These are phyloP conservation scores for Silene conica DNA, from an alignment of 148 eudicot genomes.

Conservation along the genomic window DNA sequence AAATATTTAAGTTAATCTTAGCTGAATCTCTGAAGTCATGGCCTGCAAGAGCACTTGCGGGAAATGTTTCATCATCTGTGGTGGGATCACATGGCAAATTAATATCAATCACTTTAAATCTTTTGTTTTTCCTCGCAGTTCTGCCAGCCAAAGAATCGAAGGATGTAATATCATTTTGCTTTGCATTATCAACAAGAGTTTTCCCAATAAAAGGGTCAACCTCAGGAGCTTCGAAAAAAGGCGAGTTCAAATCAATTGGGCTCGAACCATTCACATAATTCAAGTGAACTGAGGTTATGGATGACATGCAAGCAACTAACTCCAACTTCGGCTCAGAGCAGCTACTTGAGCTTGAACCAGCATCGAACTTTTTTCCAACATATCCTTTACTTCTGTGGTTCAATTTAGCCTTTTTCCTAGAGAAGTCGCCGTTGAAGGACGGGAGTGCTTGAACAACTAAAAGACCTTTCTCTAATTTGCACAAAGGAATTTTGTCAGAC, in stretches of 20 bases:
- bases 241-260: constrained; percentile 29
- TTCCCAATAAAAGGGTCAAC: constrained; percentile 2
- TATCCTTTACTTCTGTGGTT: constrained; percentile 2
- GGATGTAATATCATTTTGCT: background rate
- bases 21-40: background rate
- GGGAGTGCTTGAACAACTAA: constrained; percentile 37
- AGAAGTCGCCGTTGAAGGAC: constrained; percentile 9
- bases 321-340: constrained; percentile 18
- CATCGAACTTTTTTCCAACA: constrained; percentile 10
- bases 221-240: background rate
- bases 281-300: constrained; percentile 7
- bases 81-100: constrained; percentile 31
- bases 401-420: constrained; percentile 19
- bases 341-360: constrained; percentile 13
- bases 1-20: constrained; percentile 27
- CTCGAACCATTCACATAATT: constrained; percentile 3
- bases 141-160: constrained; percentile 19
- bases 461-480: constrained; percentile 11
- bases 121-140: constrained; percentile 18
- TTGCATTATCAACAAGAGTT: background rate
- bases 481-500: constrained; percentile 15
- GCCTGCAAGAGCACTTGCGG: constrained; percentile 18
- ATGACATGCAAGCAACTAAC: constrained; percentile 2
- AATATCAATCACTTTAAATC: constrained; percentile 25
- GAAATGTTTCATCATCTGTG: constrained; percentile 22